Conservation (phyloP, 441 rosid genomes). For the Erysimum cheiri region DNA sequence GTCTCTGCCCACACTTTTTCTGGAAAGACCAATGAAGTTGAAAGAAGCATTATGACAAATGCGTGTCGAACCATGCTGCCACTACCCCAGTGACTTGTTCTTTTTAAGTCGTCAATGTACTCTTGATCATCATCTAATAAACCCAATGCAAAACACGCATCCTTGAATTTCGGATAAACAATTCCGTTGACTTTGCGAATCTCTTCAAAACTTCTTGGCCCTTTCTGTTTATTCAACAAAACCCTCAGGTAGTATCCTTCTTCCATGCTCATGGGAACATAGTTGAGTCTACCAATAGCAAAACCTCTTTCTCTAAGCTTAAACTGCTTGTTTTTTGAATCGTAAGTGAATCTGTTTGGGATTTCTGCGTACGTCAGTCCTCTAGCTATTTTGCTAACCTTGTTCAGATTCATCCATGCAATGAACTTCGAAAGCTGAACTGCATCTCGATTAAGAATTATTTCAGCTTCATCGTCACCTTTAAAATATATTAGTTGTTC, state of each 20-base stretch:
- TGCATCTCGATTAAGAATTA: not conserved
- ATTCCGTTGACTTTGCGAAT: not conserved
- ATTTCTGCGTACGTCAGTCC: not conserved
- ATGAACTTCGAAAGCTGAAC: not conserved
- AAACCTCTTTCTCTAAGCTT: not conserved
- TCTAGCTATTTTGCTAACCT: not conserved
- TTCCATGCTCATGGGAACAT: not conserved
- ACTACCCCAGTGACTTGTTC: not conserved
- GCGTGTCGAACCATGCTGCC: not conserved
- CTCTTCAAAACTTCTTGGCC: not conserved
- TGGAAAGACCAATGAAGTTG: not conserved
- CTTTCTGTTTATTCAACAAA: not conserved
- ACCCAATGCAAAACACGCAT: not conserved
- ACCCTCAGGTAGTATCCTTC: not conserved
- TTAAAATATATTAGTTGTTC: not conserved
- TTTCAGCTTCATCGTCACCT: not conserved
- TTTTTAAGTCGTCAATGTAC: not conserved
- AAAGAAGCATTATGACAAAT: not conserved
- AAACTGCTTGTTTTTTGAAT: not conserved
- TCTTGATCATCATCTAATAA: not conserved
- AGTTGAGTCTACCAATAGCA: not conserved
- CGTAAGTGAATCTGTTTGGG: not conserved
- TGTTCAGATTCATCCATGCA: not conserved
- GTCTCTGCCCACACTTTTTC: not conserved
- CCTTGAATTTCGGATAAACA: not conserved